phyloP scores from a whole-genome alignment of 2,329 filamentous ascomycete genomes.

The Calonectria pauciramosa region DNA sequence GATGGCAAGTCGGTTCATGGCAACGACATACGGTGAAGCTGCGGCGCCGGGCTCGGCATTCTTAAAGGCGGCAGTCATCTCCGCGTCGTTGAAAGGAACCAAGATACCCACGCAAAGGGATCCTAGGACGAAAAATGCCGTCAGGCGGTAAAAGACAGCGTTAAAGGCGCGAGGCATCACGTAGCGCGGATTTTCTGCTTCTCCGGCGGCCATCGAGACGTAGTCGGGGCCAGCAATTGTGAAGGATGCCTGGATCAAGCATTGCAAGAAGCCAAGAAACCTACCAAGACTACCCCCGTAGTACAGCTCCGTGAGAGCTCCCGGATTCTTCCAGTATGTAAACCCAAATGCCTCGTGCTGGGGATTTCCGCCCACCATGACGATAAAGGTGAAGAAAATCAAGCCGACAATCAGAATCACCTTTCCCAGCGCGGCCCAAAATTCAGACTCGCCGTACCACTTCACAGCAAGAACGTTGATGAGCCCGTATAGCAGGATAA shows the following conservation, averaged over 20 bases:
- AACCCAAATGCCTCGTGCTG: conserved; percentile 80
- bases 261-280: conserved; percentile 83
- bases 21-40: conserved; percentile 75
- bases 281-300: conserved; percentile 75
- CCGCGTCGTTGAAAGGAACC: conserved; percentile 76
- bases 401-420: conserved; percentile 79
- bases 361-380: conserved; percentile 88
- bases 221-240: conserved; percentile 78
- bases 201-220: conserved; percentile 77
- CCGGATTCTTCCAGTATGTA: conserved; percentile 74
- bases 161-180: conserved; percentile 83
- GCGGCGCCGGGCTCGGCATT: conserved; percentile 75
- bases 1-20: conserved; percentile 77
- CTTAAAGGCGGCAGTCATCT: conserved; percentile 72
- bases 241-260: conserved; percentile 79
- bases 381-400: conserved; percentile 83
- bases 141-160: conserved; percentile 83
- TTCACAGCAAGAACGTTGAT: conserved; percentile 82
- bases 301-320: conserved; percentile 78
- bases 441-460: conserved; percentile 84
- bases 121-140: conserved; percentile 81
- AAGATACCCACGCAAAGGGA: conserved; percentile 80
- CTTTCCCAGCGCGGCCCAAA: conserved; percentile 80
- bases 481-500: conserved; percentile 58
- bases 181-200: conserved; percentile 77